These are phyloP conservation scores for Mycena belliarum DNA, from an alignment of 768 basidiomycete genomes.

Conservation along the genomic window DNA sequence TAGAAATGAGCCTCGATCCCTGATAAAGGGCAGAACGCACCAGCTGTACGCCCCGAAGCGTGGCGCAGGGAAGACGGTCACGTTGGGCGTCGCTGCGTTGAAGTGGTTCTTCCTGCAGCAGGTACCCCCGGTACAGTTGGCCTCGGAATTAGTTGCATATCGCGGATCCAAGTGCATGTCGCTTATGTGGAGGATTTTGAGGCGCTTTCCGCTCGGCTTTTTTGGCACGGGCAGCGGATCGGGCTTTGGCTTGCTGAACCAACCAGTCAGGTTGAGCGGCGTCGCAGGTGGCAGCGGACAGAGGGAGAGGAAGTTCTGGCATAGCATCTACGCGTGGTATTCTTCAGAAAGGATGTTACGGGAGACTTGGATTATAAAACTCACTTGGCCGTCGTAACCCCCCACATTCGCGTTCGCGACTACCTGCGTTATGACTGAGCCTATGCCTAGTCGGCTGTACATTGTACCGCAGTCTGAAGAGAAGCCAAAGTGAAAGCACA, in stretches of 20 bases:
- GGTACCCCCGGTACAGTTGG: constrained; percentile 64
- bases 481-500: constrained; percentile 65
- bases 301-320: constrained; percentile 20
- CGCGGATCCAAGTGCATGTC: constrained; percentile 79
- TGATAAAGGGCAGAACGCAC: constrained; percentile 29
- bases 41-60: constrained; percentile 67
- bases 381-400: constrained; percentile 73
- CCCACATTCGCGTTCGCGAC: constrained; percentile 69
- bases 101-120: constrained; percentile 64
- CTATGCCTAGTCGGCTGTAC: constrained; percentile 50
- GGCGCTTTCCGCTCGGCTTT: constrained; percentile 59
- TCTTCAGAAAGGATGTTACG: not conserved
- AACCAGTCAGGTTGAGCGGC: constrained; percentile 61
- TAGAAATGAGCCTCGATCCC: not conserved
- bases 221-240: constrained; percentile 59
- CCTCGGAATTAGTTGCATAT: constrained; percentile 69
- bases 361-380: not conserved
- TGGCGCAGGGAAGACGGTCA: constrained; percentile 58
- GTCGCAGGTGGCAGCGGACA: constrained; percentile 61
- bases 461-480: constrained; percentile 48
- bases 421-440: constrained; percentile 70
- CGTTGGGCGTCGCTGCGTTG: constrained; percentile 52
- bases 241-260: constrained; percentile 81
- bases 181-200: constrained; percentile 77
- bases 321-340: not conserved